phyloP scores from a whole-genome alignment of 805 yeast species.

The Cyberlindnera mrakii region DNA sequence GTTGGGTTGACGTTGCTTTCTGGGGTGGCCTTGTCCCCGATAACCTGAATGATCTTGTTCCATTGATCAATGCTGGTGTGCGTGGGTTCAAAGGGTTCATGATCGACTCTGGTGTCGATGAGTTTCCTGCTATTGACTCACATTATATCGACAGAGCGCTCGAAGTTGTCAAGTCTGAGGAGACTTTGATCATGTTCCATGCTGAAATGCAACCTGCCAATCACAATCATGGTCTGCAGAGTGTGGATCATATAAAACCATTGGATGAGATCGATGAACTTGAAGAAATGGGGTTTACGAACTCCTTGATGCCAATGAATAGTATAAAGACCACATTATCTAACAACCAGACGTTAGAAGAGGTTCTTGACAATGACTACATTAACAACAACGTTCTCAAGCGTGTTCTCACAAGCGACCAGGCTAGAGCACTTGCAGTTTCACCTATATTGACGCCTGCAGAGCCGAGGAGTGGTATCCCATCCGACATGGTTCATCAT shows the following conservation, averaged over 20 bases:
- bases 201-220: conserved; percentile 73
- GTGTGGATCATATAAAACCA: conserved; percentile 4
- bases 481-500: conserved; percentile 26
- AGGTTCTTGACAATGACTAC: conserved; percentile 2
- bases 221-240: conserved; percentile 24
- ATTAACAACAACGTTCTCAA: conserved; percentile 3
- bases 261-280: conserved; percentile 21
- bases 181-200: conserved; percentile 83
- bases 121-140: conserved; percentile 77
- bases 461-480: conserved; percentile 50
- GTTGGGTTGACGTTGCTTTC: conserved; percentile 91
- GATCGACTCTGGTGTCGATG: conserved; percentile 94
- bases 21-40: conserved; percentile 95
- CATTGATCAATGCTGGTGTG: conserved; percentile 80
- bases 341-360: conserved; percentile 2
- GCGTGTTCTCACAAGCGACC: conserved; percentile 37
- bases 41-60: conserved; percentile 62
- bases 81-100: conserved; percentile 91
- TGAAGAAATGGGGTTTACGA: conserved; percentile 15
- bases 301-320: not conserved
- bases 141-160: conserved; percentile 63
- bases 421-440: conserved; percentile 46
- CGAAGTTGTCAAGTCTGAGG: conserved; percentile 49
- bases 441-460: conserved; percentile 53
- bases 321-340: conserved; percentile 6